phyloP scores from a whole-genome alignment of 768 basidiomycete genomes.

The Mycena haematopus region DNA sequence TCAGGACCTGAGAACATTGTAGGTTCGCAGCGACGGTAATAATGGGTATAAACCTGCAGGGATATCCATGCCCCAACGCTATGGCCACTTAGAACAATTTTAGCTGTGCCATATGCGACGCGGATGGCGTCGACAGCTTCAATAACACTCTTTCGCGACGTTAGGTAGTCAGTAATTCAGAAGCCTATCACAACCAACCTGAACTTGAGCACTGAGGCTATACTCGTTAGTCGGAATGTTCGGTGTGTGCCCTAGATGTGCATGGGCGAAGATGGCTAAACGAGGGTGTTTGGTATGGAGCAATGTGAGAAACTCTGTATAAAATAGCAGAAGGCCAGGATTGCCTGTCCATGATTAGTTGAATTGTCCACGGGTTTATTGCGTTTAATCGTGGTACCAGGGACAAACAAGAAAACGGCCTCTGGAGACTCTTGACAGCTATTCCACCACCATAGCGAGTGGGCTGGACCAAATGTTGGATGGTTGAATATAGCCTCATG shows the following conservation, averaged over 20 bases:
- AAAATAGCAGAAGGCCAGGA: slow-evolving; percentile 71
- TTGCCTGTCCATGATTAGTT: slow-evolving; percentile 43
- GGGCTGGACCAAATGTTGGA: slow-evolving; percentile 50
- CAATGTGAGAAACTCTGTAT: slow-evolving; percentile 64
- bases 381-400: slow-evolving; percentile 39
- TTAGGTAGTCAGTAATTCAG: not conserved
- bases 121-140: slow-evolving; percentile 57
- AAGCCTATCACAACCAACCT: slow-evolving; percentile 30
- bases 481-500: slow-evolving; percentile 44
- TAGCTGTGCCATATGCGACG: slow-evolving; percentile 40
- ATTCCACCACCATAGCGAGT: slow-evolving; percentile 67
- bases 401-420: slow-evolving; percentile 54
- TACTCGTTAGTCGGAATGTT: slow-evolving; percentile 37
- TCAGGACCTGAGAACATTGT: slow-evolving; percentile 50
- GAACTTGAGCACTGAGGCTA: slow-evolving; percentile 56
- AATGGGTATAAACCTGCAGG: slow-evolving; percentile 53
- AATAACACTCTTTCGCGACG: slow-evolving; percentile 44
- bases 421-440: slow-evolving; percentile 34
- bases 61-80: slow-evolving; percentile 78
- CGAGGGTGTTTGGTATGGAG: slow-evolving; percentile 48
- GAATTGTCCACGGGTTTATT: not conserved
- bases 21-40: not conserved
- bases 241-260: slow-evolving; percentile 70
- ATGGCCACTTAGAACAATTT: slow-evolving; percentile 63
- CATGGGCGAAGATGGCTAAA: slow-evolving; percentile 64